Base-by-base conservation (phyloP, 2,329 filamentous ascomycete genomes). In the Phyllosticta citribraziliensis region DNA sequence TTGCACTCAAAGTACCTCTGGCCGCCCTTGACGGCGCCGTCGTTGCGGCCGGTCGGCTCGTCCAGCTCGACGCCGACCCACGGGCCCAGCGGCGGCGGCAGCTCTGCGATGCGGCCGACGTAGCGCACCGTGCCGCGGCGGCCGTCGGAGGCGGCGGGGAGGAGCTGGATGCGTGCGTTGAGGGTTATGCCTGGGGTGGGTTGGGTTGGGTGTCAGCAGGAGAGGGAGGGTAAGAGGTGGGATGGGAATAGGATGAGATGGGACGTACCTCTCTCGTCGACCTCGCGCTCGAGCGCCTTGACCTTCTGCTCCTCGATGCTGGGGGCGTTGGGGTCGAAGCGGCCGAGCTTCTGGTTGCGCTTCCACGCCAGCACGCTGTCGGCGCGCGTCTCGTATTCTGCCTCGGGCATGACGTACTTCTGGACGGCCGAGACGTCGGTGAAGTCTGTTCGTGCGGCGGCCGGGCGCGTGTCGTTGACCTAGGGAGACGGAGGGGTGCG, bases 281-380 rank as follows among this genome's bases (percentile, higher is more conserved):
- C 80, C 70, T 95, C 90, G 61, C 83, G 82, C 66, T 86, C 80
- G 52, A 87, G 81, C 50, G 86, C 86, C 17, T 83, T 81, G 62
- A 88, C 78, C 72, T 89, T 89, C 65, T 89, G 83, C 70, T 89
- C 81, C 71, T 91, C 87, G 22, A 88, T 83, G 63, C 80, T 84
- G 19, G 88, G 85, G 8, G 91, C 90, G 67, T 87, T 81, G 12
- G 94, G 94, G 71, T 97, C 91, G 75, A 99, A 99, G 40, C 94
- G 89, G 57, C 94, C 94, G n/a, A 97, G 84, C 73, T 95, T 92
- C 74, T 96, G 87, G n/a, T 85, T 79, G 77, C 89, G 93, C 77
- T 99, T 99, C 91, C 91, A 97, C 5, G 92, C 89, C 24, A 97
- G 83, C 14, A 99, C 94, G 3, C 88, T 93, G 75, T 97, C 90